Base-by-base conservation (phyloP, 768 basidiomycete species). In the Hypholoma sublateritium region DNA sequence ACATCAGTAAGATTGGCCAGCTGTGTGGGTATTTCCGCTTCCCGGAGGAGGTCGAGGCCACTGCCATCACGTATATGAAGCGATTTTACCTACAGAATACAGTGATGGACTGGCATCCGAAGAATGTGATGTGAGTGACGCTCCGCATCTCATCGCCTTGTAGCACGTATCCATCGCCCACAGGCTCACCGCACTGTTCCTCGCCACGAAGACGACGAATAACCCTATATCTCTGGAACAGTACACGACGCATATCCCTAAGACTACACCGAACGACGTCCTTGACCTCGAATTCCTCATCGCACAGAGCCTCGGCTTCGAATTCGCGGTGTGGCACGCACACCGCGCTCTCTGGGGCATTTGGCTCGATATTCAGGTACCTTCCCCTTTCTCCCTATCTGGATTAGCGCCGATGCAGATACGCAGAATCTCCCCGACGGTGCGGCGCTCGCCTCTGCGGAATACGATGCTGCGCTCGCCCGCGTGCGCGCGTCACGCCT, bases 81-180 rank as follows among this genome's bases (percentile, higher is more conserved):
- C 82, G 97, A 4, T 99, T 99, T 72, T 99, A 98, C 69, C 81
- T 98, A 54, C 90, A 90, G 74, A 98, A 98, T 67, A 98, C 95
- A 2, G 93, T 95, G 52, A 98, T 98, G 95, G 97, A 98, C 69
- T 98, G 93, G 88, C 97, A 98, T 75, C 97, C 97, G 0, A 96
- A 95, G 74, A 95, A 93, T 67, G 93, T 99, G 66, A 99, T 99
- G 97, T 97, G 98, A 98, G 97, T 96, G 66, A 48, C 88, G 72
- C 37, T 35, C 50, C 34, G 32, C 21, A 13, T 47, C 50, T 34
- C 43, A 17, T 54, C 13, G 28, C 28, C 28, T 32, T 32, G 28
- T 9, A 32, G 19, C 21, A 48, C 25, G 32, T 8, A 37, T 35
- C 17, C 7, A 24, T 13, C 19, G 45, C 56, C 50, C 34, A 42